Conservation (phyloP, 768 basidiomycete genomes). For the Paxillus rubicundulus region DNA sequence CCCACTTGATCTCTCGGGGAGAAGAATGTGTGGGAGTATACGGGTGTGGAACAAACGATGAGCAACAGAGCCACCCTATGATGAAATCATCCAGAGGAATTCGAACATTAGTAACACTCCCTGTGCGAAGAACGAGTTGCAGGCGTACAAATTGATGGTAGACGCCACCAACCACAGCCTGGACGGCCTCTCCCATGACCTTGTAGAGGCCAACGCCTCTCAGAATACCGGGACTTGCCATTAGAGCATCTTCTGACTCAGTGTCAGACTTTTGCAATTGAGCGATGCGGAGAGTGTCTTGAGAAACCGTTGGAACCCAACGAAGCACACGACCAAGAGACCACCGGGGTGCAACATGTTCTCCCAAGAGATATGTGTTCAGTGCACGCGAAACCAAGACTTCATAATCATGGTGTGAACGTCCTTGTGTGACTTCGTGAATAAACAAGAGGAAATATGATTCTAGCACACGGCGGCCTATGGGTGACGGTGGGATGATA, state of each 20-base stretch:
- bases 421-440: constrained; percentile 48
- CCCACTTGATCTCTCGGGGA: constrained; percentile 25
- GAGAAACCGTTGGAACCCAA: constrained; percentile 63
- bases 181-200: constrained; percentile 73
- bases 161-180: constrained; percentile 73
- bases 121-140: constrained; percentile 21
- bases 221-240: constrained; percentile 36
- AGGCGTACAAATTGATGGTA: constrained; percentile 75
- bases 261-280: constrained; percentile 17
- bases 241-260: constrained; percentile 29
- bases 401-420: constrained; percentile 55
- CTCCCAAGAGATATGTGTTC: constrained; percentile 70
- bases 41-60: constrained; percentile 36
- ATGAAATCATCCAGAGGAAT: background rate
- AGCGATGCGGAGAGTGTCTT: constrained; percentile 30
- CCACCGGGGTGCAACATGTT: constrained; percentile 76
- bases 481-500: constrained; percentile 1
- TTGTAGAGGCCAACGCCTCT: constrained; percentile 69
- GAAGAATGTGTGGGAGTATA: constrained; percentile 32
- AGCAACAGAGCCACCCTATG: constrained; percentile 33
- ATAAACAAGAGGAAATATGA: constrained; percentile 75
- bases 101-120: background rate
- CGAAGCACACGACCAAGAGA: constrained; percentile 67
- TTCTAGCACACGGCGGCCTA: constrained; percentile 76
- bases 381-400: constrained; percentile 53